Conservation (phyloP, 805 yeast genomes). For the Scheffersomyces lignosus region DNA sequence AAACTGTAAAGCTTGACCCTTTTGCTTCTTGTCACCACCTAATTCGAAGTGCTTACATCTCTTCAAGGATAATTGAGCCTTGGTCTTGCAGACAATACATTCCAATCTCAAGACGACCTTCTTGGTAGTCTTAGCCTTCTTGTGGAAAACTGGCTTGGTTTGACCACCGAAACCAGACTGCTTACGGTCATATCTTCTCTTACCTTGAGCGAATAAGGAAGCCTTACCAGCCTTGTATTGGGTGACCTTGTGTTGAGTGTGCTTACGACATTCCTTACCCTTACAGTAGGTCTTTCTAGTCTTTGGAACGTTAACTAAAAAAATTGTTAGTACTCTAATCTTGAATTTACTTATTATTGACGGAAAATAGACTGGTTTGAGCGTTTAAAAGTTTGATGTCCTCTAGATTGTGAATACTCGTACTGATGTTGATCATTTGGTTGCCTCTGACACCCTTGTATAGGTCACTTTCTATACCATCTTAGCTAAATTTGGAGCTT, state of each 20-base stretch:
- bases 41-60: constrained; percentile 99
- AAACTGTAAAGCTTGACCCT: constrained; percentile 99
- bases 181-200: constrained; percentile 99
- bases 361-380: not conserved
- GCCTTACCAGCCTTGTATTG: constrained; percentile 99
- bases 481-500: no score
- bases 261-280: constrained; percentile 98
- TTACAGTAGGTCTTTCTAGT: constrained; percentile 99
- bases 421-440: no score
- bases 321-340: constrained; percentile 19
- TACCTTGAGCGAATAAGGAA: constrained; percentile 98
- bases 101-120: constrained; percentile 99
- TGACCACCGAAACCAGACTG: constrained; percentile 99
- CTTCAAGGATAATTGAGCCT: constrained; percentile 96
- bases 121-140: constrained; percentile 99
- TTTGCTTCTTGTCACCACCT: constrained; percentile 99
- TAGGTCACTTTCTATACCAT: no score
- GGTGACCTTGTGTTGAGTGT: constrained; percentile 99
- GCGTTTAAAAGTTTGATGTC: no score
- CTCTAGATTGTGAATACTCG: no score
- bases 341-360: not conserved
- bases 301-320: constrained; percentile 98
- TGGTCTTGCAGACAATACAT: constrained; percentile 98
- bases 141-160: constrained; percentile 99
- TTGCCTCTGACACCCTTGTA: no score